Conservation (phyloP, 78 protist genomes). For the Mantamonas sphyraenae region DNA sequence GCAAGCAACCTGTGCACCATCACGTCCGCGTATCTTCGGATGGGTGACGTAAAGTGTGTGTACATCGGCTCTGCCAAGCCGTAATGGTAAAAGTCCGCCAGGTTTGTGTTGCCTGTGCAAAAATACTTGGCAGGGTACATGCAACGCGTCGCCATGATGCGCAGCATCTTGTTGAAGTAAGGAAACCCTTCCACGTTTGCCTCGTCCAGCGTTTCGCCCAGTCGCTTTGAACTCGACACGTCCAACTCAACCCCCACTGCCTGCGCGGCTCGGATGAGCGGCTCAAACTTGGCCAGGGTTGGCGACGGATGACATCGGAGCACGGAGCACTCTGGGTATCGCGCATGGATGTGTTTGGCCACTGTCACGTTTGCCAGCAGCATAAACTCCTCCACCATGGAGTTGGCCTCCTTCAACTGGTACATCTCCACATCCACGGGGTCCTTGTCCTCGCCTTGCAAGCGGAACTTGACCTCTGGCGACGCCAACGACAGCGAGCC, state of each 20-base stretch:
- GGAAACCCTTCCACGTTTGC: conserved; percentile 21
- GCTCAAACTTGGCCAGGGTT: conserved; percentile 14
- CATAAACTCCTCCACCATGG: conserved; percentile 90
- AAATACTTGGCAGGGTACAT: conserved; percentile 71
- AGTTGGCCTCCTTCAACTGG: conserved; percentile 37
- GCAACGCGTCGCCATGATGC: conserved; percentile 72
- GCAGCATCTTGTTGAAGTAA: conserved; percentile 63
- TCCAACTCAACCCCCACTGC: neutral
- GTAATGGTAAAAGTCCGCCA: conserved; percentile 68
- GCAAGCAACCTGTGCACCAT: conserved; percentile 34
- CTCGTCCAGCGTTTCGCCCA: neutral
- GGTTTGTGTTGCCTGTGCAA: conserved; percentile 25
- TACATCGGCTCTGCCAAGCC: conserved; percentile 87
- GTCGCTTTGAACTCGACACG: neutral
- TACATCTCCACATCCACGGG: conserved; percentile 5
- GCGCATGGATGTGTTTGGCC: conserved; percentile 55
- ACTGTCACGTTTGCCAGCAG: conserved; percentile 87
- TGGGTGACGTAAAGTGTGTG: conserved; percentile 94
- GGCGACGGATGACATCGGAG: conserved; percentile 57
- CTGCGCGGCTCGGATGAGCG: neutral
- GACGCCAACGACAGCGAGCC: conserved; percentile 81
- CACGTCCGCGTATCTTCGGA: conserved; percentile 61
- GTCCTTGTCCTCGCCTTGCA: conserved; percentile 58
- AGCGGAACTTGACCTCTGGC: conserved; percentile 72
- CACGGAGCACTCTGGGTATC: conserved; percentile 50